Percentiles rank a stretch among this genome's conserved stretches.
Evolutionary conservation across 179 eudicot genomes (phyloP).

Genomic region (Patellifolia procumbens): DNA sequence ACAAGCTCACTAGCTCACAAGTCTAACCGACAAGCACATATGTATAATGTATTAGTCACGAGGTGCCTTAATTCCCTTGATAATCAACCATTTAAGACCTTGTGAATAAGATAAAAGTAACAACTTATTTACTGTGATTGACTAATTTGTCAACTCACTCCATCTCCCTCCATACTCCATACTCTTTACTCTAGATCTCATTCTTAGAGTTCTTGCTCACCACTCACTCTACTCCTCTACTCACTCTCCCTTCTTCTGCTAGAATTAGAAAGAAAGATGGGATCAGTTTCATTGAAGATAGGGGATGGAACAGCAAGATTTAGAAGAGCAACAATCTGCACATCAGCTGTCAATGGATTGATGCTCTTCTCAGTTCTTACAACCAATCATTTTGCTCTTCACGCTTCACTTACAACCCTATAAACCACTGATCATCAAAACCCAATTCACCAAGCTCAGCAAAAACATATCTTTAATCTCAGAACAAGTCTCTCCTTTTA

Average conservation of each 20-base stretch:
- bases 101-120: neutral
- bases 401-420: constrained; percentile 71
- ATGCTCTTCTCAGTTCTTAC: constrained; percentile 89
- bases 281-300: constrained; percentile 86
- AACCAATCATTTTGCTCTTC: constrained; percentile 85
- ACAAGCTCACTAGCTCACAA: neutral
- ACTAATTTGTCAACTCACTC: constrained; percentile 12
- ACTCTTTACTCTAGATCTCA: constrained; percentile 13
- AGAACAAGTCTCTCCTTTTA: constrained; percentile 71
- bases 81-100: neutral
- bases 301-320: constrained; percentile 99
- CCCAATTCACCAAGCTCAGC: constrained; percentile 42
- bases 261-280: constrained; percentile 52
- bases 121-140: neutral
- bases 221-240: too few species aligned
- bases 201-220: too few species aligned
- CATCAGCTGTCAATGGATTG: constrained; percentile 76
- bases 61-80: constrained; percentile 8
- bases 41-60: neutral
- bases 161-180: neutral
- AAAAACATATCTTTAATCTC: constrained; percentile 69
- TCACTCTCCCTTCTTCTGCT: too few species aligned
- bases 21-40: constrained; percentile 4
- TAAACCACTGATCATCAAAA: constrained; percentile 20
- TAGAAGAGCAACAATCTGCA: constrained; percentile 72